Percentiles rank a stretch among this genome's conserved stretches.
Evolutionary conservation across 495 filamentous ascomycete genomes (phyloP).

Genomic region (Physcia stellaris): DNA sequence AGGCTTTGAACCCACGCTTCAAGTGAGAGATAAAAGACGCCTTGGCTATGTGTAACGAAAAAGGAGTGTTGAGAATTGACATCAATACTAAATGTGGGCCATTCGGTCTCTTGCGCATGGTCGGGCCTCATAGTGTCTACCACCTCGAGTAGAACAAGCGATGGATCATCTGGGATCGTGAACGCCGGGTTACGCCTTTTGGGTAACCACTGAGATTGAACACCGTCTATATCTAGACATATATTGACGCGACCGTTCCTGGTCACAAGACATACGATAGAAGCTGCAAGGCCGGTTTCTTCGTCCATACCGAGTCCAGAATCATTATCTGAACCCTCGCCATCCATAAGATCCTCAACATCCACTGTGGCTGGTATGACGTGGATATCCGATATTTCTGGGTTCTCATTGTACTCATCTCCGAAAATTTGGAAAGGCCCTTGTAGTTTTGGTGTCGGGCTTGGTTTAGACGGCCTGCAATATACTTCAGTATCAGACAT

Average conservation of each 20-base stretch:
- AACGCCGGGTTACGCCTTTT: conserved; percentile 22
- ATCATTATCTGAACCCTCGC: conserved; percentile 33
- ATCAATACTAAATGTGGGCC: conserved; percentile 65
- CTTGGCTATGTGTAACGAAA: conserved; percentile 59
- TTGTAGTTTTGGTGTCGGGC: conserved; percentile 65
- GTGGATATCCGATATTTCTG: conserved; percentile 52
- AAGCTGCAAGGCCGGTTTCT: conserved; percentile 53
- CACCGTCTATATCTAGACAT: conserved; percentile 65
- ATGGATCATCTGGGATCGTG: conserved; percentile 26
- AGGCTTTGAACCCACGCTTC: conserved; percentile 62
- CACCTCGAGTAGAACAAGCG: conserved; percentile 35
- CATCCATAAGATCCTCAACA: conserved; percentile 36
- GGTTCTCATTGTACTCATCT: conserved; percentile 49
- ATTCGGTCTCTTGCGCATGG: conserved; percentile 37
- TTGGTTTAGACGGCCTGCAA: conserved; percentile 52
- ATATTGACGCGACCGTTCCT: conserved; percentile 60
- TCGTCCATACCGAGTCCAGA: conserved; percentile 35
- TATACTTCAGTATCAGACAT: conserved; percentile 47
- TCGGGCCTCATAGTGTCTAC: conserved; percentile 45
- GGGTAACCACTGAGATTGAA: conserved; percentile 78
- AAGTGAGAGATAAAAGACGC: conserved; percentile 58
- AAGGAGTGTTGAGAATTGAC: conserved; percentile 60
- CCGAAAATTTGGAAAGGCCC: conserved; percentile 67
- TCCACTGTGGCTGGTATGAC: conserved; percentile 40
- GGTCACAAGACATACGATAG: conserved; percentile 62